Conservation (phyloP, 202 grass and related monocot species). For the Elaeis oleifera region DNA sequence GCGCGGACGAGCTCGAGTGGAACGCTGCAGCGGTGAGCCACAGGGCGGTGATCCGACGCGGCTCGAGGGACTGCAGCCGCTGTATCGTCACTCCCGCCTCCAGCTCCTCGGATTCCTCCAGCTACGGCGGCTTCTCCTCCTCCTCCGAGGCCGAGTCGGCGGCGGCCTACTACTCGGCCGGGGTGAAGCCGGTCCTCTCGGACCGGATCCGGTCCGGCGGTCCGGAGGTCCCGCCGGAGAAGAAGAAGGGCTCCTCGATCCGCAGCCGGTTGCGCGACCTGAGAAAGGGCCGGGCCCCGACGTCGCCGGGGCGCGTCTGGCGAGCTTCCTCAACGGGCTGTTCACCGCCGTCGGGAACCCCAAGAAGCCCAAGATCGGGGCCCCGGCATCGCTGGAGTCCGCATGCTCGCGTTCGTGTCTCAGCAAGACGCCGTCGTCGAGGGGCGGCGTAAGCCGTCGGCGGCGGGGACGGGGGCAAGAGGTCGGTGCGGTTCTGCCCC, state of each 20-base stretch:
- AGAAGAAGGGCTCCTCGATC: constrained; percentile 42
- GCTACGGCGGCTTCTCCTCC: constrained; percentile 54
- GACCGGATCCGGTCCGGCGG: not conserved
- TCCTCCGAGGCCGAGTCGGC: constrained; percentile 34
- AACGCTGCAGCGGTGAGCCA: too few species aligned
- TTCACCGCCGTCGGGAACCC: constrained; percentile 37
- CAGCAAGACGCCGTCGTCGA: not conserved
- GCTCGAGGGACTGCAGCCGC: not conserved
- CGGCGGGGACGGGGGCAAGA: constrained; percentile 10
- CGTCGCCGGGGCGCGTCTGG: constrained; percentile 32
- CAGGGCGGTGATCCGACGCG: too few species aligned
- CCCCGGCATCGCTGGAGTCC: not conserved
- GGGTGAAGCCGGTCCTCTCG: constrained; percentile 9
- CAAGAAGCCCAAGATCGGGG: constrained; percentile 38
- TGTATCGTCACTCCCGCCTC: constrained; percentile 22
- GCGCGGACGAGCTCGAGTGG: too few species aligned
- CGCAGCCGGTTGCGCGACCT: constrained; percentile 30
- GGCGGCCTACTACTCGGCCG: constrained; percentile 10
- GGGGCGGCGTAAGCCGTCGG: not conserved
- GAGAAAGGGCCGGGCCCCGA: constrained; percentile 26
- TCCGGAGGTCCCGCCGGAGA: constrained; percentile 23
- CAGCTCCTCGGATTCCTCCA: constrained; percentile 36
- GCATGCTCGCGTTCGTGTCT: constrained; percentile 3
- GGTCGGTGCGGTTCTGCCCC: constrained; percentile 25
- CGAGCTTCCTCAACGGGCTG: constrained; percentile 47